Percentiles rank a stretch among this genome's conserved stretches.
Conservation (phyloP, 2,329 filamentous ascomycete genomes). For the Plectosphaerella plurivora region DNA sequence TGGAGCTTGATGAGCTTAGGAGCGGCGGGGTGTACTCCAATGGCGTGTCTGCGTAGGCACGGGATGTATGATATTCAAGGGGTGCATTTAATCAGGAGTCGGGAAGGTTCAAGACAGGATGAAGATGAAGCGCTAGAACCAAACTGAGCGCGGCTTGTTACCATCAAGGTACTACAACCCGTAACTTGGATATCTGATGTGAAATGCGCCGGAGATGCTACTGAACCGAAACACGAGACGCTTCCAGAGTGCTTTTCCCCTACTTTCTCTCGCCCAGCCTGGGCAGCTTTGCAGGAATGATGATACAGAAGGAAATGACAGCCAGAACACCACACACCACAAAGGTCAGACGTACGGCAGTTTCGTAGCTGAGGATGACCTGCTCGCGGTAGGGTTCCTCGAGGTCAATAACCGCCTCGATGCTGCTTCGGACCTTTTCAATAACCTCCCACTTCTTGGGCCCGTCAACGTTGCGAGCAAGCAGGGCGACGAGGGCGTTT, state of each 20-base stretch:
- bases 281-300: constrained; percentile 50
- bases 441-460: constrained; percentile 53
- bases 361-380: constrained; percentile 51
- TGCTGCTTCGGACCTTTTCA: constrained; percentile 44
- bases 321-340: constrained; percentile 39
- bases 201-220: no score
- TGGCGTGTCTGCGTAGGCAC: neutral
- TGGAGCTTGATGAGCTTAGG: constrained; percentile 66
- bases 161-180: no score
- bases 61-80: no score
- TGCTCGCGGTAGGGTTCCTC: constrained; percentile 43
- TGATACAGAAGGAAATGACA: constrained; percentile 38
- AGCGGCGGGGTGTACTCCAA: constrained; percentile 21
- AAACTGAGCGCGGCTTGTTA: no score
- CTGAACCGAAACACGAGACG: neutral
- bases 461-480: constrained; percentile 55
- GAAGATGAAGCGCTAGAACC: no score
- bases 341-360: constrained; percentile 44
- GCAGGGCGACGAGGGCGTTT: constrained; percentile 59
- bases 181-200: no score
- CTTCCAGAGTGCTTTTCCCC: neutral
- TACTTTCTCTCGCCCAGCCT: constrained; percentile 40
- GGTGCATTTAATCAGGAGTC: no score
- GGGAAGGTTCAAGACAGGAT: no score
- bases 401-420: constrained; percentile 46